Base-by-base conservation (phyloP, 2,329 filamentous ascomycete genomes). In the Coniochaeta sp. region DNA sequence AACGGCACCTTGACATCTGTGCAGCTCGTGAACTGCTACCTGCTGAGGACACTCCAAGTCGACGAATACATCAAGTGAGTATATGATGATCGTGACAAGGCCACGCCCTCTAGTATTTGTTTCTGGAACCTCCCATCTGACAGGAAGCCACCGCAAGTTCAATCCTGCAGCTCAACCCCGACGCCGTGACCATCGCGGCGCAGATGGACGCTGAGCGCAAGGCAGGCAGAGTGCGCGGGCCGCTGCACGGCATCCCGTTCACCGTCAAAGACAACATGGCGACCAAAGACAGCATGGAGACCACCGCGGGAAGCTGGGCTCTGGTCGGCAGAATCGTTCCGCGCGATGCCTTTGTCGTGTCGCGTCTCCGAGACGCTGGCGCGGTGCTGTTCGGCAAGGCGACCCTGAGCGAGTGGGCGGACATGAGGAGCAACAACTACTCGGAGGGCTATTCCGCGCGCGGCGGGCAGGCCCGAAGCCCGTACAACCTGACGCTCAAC, bases 221-320 rank as follows among this genome's bases (percentile, higher is more conserved):
- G 14, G 42, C 73, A 1, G 86, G 86, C 26, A 76, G 74, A 42
- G 70, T 86, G 10, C 81, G 86, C n/a, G 82, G 88, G 1, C 84
- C 84, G 1, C 77, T 93, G 1, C 89, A 92, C 69, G 89, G 89
- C 3, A 89, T 93, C 50, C 89, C 89, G 0, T 89, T 89, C 69
- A 77, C 88, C 2, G 82, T 91, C 64, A 92, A 92, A 72, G 89
- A 92, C 69, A 89, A 88, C 68, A 88, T 90, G 59, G 86, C 79
- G 26, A 85, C 82, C 9, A 85, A 84, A 63, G 89, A 91, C 69
- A 47, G 42, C 12, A 47, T 92, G 80, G 81, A 91, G 68, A 92
- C 89, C 0, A 91, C 89, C 0, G 88, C 89, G 0, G 89, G 89
- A 0, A 85, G 81, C 66, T 87, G 78, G 80, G 85, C 85, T 19